These are phyloP conservation scores for Solanum chiquidenum DNA, from an alignment of 257 asterid species.

Conservation along the genomic window DNA sequence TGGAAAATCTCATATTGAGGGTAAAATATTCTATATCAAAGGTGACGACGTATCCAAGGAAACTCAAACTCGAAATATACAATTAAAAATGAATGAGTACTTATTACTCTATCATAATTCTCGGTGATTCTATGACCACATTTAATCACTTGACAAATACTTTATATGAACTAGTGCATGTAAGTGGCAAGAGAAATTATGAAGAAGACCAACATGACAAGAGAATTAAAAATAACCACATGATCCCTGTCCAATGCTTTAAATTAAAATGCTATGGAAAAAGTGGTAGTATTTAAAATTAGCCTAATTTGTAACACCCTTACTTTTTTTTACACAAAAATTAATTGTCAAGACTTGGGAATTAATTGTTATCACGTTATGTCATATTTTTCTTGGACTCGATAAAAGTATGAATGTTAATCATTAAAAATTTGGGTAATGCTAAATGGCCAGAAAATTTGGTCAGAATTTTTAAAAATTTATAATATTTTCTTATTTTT, in stretches of 20 bases:
- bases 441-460: too few species aligned
- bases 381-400: too few species aligned
- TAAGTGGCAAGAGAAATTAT: neutral
- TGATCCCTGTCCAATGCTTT: neutral
- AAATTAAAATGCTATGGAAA: neutral
- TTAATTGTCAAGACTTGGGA: neutral
- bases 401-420: too few species aligned
- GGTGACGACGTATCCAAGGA: accelerated
- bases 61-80: too few species aligned
- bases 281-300: neutral
- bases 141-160: neutral
- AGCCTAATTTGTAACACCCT: neutral
- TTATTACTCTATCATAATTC: too few species aligned
- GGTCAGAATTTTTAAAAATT: too few species aligned
- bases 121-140: neutral
- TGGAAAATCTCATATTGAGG: too few species aligned
- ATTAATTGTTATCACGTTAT: neutral
- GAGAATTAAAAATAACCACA: neutral
- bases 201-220: neutral
- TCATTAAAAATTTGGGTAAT: too few species aligned
- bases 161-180: neutral
- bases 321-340: neutral
- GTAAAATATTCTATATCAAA: too few species aligned
- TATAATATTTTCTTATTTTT: too few species aligned
- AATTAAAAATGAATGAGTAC: too few species aligned